Evolutionary conservation across 768 basidiomycete species (phyloP).

Genomic region (Pleurotus eryngii): DNA sequence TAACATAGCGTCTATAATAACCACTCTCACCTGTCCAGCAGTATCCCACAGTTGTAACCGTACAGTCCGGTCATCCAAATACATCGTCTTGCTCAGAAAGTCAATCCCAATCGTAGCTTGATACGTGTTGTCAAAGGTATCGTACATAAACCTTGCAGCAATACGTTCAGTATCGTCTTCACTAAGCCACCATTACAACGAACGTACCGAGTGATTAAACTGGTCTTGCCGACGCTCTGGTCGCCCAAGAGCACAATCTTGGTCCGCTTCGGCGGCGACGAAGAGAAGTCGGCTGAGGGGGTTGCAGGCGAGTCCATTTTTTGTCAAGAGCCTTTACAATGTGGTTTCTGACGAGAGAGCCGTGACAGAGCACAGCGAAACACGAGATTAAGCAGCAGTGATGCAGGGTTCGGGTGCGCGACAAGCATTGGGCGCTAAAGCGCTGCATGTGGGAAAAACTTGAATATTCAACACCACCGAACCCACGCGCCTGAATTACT

Average conservation of each 20-base stretch:
- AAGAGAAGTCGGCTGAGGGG: constrained; percentile 82
- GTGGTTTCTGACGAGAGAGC: neutral
- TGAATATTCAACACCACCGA: too few relatives aligned
- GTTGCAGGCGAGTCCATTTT: constrained; percentile 54
- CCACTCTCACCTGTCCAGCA: constrained; percentile 73
- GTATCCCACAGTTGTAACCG: constrained; percentile 99
- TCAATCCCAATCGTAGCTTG: constrained; percentile 98
- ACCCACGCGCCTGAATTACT: too few relatives aligned
- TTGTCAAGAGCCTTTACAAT: neutral
- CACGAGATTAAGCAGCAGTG: neutral
- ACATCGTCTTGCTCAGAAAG: constrained; percentile 99
- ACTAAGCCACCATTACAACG: constrained; percentile 8
- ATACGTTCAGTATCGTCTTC: constrained; percentile 7
- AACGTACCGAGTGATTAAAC: constrained; percentile 88
- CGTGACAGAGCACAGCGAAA: neutral
- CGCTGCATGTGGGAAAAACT: neutral
- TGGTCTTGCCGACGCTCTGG: constrained; percentile 98
- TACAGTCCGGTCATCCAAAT: constrained; percentile 97
- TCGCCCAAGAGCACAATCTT: constrained; percentile 96
- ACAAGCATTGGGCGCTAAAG: too few relatives aligned
- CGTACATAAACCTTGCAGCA: constrained; percentile 86
- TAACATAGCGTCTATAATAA: neutral
- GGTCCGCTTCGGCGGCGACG: constrained; percentile 88
- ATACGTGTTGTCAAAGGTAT: constrained; percentile 99
- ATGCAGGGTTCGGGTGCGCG: neutral